phyloP scores from a whole-genome alignment of 129 eudicot genomes.

The Escallonia rubra region DNA sequence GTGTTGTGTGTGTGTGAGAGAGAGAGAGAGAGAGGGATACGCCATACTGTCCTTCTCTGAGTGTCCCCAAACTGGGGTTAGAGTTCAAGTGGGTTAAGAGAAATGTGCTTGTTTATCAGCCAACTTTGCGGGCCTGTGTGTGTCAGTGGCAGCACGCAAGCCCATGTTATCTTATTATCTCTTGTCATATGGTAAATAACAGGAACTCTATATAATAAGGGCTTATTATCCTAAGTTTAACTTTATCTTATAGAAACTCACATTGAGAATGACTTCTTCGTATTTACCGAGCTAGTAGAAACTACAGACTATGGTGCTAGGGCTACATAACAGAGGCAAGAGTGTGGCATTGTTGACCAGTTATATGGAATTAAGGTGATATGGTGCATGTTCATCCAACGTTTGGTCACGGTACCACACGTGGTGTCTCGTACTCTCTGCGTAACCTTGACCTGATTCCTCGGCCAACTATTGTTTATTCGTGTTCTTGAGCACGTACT shows the following conservation, averaged over 20 bases:
- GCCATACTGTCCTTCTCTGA: slow-evolving; percentile 35
- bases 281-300: too few relatives aligned
- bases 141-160: slow-evolving; percentile 47
- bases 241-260: too few relatives aligned
- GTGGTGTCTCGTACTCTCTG: slow-evolving; percentile 38
- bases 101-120: slow-evolving; percentile 29
- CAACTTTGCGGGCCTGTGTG: slow-evolving; percentile 50
- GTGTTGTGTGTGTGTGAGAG: not conserved
- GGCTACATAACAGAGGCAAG: not conserved
- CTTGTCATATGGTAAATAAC: slow-evolving; percentile 8
- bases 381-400: not conserved
- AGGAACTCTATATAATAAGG: not conserved
- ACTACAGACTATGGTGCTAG: too few relatives aligned
- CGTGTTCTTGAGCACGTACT: too few relatives aligned
- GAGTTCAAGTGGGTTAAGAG: slow-evolving; percentile 38
- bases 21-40: not conserved
- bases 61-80: slow-evolving; percentile 41
- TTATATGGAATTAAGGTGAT: not conserved
- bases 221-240: too few relatives aligned
- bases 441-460: slow-evolving; percentile 19
- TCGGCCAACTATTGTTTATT: not conserved
- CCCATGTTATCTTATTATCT: slow-evolving; percentile 45
- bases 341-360: slow-evolving; percentile 21
- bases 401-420: slow-evolving; percentile 7
- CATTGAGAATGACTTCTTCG: too few relatives aligned